Base-by-base conservation (phyloP, 108 stramenopile genomes). In the Licmophora abbreviata region DNA sequence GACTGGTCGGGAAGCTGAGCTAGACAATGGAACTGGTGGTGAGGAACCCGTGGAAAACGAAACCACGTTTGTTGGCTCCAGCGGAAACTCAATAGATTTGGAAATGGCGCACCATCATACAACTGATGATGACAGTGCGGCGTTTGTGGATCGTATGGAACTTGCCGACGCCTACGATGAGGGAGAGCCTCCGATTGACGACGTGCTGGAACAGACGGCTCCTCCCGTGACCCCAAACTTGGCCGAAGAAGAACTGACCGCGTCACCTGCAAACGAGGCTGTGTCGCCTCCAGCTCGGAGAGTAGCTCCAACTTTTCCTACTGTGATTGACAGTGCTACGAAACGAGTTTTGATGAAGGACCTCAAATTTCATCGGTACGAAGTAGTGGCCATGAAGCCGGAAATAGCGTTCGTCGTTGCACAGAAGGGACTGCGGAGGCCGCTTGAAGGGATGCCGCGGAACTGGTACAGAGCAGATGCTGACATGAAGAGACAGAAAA, bases 71-170 rank as follows among this genome's bases (percentile, higher is more conserved):
- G n/a, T n/a, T n/a, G n/a, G n/a, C n/a, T n/a, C n/a, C n/a, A n/a
- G n/a, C n/a, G n/a, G n/a, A n/a, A n/a, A n/a, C n/a, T n/a, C n/a
- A n/a, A n/a, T n/a, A n/a, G n/a, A n/a, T n/a, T n/a, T n/a, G n/a
- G n/a, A n/a, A n/a, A n/a, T n/a, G n/a, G n/a, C n/a, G n/a, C n/a
- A n/a, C n/a, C n/a, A n/a, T n/a, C n/a, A n/a, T n/a, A n/a, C n/a
- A n/a, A 49, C 41, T 23, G 67, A 60, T 15, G 63, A 59, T 23
- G 68, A 61, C 30, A 62, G 60, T 35, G 58, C 72, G 0, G 66
- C 72, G 25, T 33, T 46, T 56, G 61, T 73, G 10, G 72, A 67
- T 66, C 51, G 59, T 5, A 58, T 66, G 63, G 68, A 75, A 10
- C 38, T 55, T 25, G 73, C 67, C 2, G 73, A 68, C 51, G 66